Base-by-base conservation (phyloP, 768 basidiomycete genomes). In the Auriscalpium vulgare region DNA sequence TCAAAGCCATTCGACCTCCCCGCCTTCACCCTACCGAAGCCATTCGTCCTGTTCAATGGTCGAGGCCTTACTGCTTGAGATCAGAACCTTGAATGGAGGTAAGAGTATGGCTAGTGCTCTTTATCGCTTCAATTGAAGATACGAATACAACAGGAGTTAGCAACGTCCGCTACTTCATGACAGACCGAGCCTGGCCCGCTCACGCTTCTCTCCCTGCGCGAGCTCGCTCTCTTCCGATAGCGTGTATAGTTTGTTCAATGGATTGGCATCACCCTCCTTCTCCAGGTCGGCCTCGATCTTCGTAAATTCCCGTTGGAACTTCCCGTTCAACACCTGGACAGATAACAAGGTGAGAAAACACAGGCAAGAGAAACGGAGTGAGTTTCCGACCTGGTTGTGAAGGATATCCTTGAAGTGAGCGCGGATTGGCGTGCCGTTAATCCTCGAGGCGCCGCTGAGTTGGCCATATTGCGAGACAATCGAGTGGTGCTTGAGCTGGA, bases 401-500 rank as follows among this genome's bases (percentile, higher is more conserved):
- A 85, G 63, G 53, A 84, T 82, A 51, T 83, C 70, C 63, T 78
- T 72, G 66, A 83, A 85, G 65, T 83, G 82, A 43, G 71, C 69
- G 37, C 79, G 74, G 36, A 72, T 67, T 3, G 69, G 67, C n/a
- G 66, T 65, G 16, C 83, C 82, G 50, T 82, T 81, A 45, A 85
- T 74, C 38, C 76, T 68, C 37, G 83, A 70, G 8, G 83, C 77
- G 45, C 82, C 82, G 54, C 71, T 80, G 23, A 84, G 71, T 57
- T 84, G 82, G 8, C 83, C 83, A 56, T 71, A 84, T 67, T 84
- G 83, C 21, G 83, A 85, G 9, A 82, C 79, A 4, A 70, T 71
- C 9, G 83, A 84, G 62, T 84, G 83, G 55, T 78, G 78, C 67
- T 82, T 83, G 46, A 84, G 69, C 79, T 84, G 60, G 49, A 59